A percentile compares a stretch with the other conserved stretches of the same genome.
Evolutionary conservation across 495 filamentous ascomycete genomes (phyloP).

Genomic region (Cairneyella variabilis): DNA sequence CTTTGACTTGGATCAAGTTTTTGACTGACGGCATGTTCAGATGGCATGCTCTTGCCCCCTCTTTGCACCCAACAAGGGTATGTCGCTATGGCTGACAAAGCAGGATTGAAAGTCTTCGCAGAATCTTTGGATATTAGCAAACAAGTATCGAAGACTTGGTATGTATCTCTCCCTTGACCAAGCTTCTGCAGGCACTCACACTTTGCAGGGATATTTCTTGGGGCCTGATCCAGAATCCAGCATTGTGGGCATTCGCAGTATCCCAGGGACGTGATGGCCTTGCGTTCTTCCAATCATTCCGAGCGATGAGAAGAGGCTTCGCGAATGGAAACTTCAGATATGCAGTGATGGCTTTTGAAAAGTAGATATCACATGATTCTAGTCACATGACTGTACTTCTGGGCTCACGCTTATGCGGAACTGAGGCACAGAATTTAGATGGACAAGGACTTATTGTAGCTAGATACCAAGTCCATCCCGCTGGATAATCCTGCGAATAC

Average conservation of each 20-base stretch:
- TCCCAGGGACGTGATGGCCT: slow-evolving; percentile 54
- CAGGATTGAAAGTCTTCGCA: slow-evolving; percentile 38
- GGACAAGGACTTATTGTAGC: no score
- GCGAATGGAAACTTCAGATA: slow-evolving; percentile 54
- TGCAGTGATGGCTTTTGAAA: slow-evolving; percentile 53
- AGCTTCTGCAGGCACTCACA: no score
- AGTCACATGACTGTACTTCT: background rate
- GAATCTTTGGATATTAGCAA: slow-evolving; percentile 51
- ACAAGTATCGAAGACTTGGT: slow-evolving; percentile 56
- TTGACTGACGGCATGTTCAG: slow-evolving; percentile 23
- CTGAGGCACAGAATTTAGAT: no score
- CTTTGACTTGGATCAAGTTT: background rate
- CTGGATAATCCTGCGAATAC: no score
- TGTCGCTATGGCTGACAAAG: slow-evolving; percentile 39
- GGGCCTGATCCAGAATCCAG: slow-evolving; percentile 50
- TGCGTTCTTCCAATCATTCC: slow-evolving; percentile 54
- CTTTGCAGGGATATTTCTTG: slow-evolving; percentile 57
- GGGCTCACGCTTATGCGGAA: no score
- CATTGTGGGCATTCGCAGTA: slow-evolving; percentile 53
- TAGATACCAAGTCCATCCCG: no score
- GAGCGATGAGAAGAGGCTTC: slow-evolving; percentile 55
- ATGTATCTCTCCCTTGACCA: slow-evolving; percentile 22
- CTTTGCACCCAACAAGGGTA: slow-evolving; percentile 47
- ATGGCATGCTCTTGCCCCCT: slow-evolving; percentile 54
- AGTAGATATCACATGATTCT: no score